Base-by-base conservation (phyloP, 1,284 basidiomycete species). In the Bondarzewia mesenterica region DNA sequence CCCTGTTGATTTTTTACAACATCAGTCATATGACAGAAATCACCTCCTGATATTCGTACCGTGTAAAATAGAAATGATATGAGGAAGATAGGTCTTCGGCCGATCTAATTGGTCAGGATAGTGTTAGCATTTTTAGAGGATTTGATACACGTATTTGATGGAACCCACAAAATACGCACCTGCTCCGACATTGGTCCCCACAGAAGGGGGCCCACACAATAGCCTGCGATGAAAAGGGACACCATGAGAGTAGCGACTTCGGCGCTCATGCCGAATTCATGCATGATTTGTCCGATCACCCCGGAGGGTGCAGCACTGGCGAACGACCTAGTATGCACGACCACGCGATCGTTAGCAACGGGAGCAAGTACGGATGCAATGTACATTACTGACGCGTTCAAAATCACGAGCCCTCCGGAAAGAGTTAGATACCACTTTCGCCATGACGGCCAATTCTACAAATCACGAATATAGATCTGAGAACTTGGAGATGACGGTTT, bases 341-440 rank as follows among this genome's bases (percentile, higher is more conserved):
- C 36, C 60, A 63, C 23, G 35, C 32, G 42, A 22, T 52, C 50
- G 39, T 5, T 12, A 7, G 4, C 5, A 29, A 18, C 12, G 3
- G 20, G 25, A 12, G 4, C 7, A 20, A 18, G 29, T 22, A 3
- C n/a, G 32, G 25, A 39, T 4, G 20, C 20, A 12, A 67, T 74
- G 39, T n/a, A n/a, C n/a, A n/a, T n/a, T n/a, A n/a, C n/a, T n/a
- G 52, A 77, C 74, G 82, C 82, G 60, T 85, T 85, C 51, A 89
- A 67, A 15, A 88, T 78, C 38, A 89, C 72, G 0, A 84, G 40
- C 41, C 82, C 80, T 2, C 70, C 75, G 3, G 81, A 56, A 26
- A 67, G 55, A 2, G 86, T 89, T 20, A 89, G 63, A 55, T 76
- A 82, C 81, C 83, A 85, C 54, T 81, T 67, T 53, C 74, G 78